These are phyloP conservation scores for Salix purpurea DNA, from an alignment of 345 rosid genomes.

Conservation along the genomic window DNA sequence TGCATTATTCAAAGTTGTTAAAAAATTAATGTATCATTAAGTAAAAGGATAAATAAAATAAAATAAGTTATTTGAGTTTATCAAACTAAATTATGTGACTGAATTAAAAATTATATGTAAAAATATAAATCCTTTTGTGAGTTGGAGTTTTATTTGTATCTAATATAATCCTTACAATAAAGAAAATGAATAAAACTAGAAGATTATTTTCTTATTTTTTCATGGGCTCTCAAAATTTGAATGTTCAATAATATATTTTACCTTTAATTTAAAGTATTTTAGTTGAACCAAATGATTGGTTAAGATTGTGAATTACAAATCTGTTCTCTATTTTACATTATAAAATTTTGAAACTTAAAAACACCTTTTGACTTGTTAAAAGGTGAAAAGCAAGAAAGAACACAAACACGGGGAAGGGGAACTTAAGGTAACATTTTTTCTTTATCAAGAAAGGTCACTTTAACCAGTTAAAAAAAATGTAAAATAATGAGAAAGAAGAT, in stretches of 20 bases:
- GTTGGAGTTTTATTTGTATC: not conserved
- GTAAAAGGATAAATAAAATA: not conserved
- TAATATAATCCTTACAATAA: not conserved
- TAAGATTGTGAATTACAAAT: not conserved
- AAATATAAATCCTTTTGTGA: not conserved
- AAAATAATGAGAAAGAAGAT: not conserved
- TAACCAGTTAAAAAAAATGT: not conserved
- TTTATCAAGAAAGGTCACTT: not conserved
- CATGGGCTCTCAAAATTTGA: not conserved
- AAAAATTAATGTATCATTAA: not conserved
- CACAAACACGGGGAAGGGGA: not conserved
- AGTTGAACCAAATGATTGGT: not conserved
- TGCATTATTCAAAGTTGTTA: not conserved
- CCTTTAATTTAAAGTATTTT: not conserved
- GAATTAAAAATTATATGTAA: not conserved
- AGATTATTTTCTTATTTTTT: not conserved
- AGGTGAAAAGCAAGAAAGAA: not conserved
- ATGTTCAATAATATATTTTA: not conserved
- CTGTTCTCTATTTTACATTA: not conserved
- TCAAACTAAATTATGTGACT: not conserved
- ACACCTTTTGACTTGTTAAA: not conserved
- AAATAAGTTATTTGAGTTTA: not conserved
- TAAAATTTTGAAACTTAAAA: not conserved
- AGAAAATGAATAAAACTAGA: not conserved
- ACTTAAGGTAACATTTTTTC: not conserved